Evolutionary conservation across 2,329 filamentous ascomycete species (phyloP).

Genomic region (Pyrenochaeta sp.): DNA sequence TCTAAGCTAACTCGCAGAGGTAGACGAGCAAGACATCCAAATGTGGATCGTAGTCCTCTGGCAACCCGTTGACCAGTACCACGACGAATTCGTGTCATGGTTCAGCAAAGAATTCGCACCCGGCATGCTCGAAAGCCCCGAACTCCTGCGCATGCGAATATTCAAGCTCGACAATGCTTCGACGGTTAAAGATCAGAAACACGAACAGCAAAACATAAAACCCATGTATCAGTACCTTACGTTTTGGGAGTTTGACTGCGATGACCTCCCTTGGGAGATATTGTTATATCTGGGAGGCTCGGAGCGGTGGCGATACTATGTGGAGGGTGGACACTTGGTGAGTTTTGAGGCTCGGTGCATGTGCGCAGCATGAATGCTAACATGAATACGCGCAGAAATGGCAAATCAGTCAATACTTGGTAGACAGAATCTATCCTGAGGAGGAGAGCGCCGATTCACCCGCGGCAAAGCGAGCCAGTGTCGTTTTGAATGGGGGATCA

Average conservation of each 20-base stretch:
- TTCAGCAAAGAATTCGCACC: slow-evolving; percentile 16
- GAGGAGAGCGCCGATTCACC: slow-evolving; percentile 6
- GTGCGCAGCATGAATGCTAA: neutral
- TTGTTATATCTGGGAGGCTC: slow-evolving; percentile 21
- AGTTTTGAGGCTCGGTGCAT: neutral
- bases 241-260: slow-evolving; percentile 22
- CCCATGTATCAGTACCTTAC: slow-evolving; percentile 22
- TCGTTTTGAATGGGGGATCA: slow-evolving; percentile 7
- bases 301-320: slow-evolving; percentile 20
- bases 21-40: slow-evolving; percentile 17
- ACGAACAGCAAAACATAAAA: slow-evolving; percentile 4
- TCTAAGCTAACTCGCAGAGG: slow-evolving; percentile 3
- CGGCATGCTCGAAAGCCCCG: slow-evolving; percentile 21
- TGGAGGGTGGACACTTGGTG: slow-evolving; percentile 17
- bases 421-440: slow-evolving; percentile 19
- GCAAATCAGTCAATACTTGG: slow-evolving; percentile 20
- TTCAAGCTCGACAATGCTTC: slow-evolving; percentile 21
- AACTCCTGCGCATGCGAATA: slow-evolving; percentile 18
- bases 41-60: slow-evolving; percentile 20
- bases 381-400: slow-evolving; percentile 11
- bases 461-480: slow-evolving; percentile 5
- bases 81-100: slow-evolving; percentile 21
- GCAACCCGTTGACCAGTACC: slow-evolving; percentile 10
- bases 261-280: slow-evolving; percentile 24
- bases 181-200: slow-evolving; percentile 4